Evolutionary conservation across 2,329 filamentous ascomycete genomes (phyloP), one percentile per base, ranked within the genome.

Genomic region (Penicillium glabrum): DNA sequence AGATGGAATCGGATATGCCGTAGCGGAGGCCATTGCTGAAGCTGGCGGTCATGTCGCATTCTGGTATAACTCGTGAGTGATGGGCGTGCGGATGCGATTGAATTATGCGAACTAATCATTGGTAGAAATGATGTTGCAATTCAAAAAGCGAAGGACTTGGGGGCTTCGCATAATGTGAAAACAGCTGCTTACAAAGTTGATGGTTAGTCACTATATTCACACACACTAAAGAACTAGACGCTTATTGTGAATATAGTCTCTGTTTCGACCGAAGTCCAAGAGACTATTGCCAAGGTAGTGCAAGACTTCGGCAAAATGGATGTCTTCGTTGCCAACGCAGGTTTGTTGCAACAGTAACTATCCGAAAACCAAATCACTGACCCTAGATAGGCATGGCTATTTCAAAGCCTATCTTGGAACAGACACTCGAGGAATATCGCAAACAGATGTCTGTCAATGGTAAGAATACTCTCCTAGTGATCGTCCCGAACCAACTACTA

Each of bases 371-470:
- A 35, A 14, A 56, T 44, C 27, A 13, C 3, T 21, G n/a, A 37
- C 8, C 7, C 4, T 6, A n/a, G 5, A n/a, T 21, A 72, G 69
- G 80, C 19, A 82, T 81, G 70, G 78, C 78, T 5, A 82, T 81
- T 29, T 82, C 79, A 0, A 84, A 85, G 63, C 78, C 81, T 0
- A 79, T 86, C 14, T 69, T 84, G 1, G 83, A 86, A 49, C 78
- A 80, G 60, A 80, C 76, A 0, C 63, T 84, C 0, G 77, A 81
- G 3, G 81, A 84, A 60, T 85, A 83, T 61, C 70, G 68, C 33
- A 75, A 76, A 56, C 79, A 82, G 57, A 80, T 83, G 72, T 77
- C 79, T 5, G 82, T 85, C 1, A 85, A 85, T 52, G 78, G 80
- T 81, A 65, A 51, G 76, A 16, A 13, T 64, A 21, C 14, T 7